Percentiles rank a stretch among this genome's conserved stretches.
Conservation (phyloP, 495 filamentous ascomycete species). For the Amniculicola lignicola region DNA sequence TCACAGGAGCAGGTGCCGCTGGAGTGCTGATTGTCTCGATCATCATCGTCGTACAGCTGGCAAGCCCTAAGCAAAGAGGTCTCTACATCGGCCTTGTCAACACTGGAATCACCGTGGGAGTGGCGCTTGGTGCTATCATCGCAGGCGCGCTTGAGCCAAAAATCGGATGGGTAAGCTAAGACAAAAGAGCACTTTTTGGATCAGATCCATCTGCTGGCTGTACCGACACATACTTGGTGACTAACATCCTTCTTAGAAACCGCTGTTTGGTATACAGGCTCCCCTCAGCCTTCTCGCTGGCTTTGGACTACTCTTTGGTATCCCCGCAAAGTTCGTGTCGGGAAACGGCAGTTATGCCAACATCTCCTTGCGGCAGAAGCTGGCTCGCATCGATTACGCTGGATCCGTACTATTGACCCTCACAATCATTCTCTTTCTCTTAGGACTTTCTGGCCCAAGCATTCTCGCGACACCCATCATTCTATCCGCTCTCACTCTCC, state of each 20-base stretch:
- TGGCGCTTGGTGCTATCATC: slow-evolving; percentile 67
- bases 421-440: slow-evolving; percentile 62
- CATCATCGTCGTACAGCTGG: slow-evolving; percentile 67
- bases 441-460: slow-evolving; percentile 57
- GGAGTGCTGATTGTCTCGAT: slow-evolving; percentile 64
- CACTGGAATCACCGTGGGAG: slow-evolving; percentile 63
- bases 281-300: slow-evolving; percentile 57
- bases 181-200: neutral
- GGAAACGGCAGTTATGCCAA: slow-evolving; percentile 34
- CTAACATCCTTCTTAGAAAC: slow-evolving; percentile 47
- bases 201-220: no score
- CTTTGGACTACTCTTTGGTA: slow-evolving; percentile 50
- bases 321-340: slow-evolving; percentile 36
- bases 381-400: slow-evolving; percentile 65
- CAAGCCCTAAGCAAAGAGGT: slow-evolving; percentile 60
- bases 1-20: slow-evolving; percentile 63
- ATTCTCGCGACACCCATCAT: slow-evolving; percentile 58
- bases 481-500: slow-evolving; percentile 52
- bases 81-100: slow-evolving; percentile 67
- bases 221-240: neutral
- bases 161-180: slow-evolving; percentile 63
- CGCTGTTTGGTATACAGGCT: slow-evolving; percentile 65
- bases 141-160: slow-evolving; percentile 60
- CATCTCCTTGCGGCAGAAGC: slow-evolving; percentile 42
- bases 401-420: slow-evolving; percentile 58